A percentile compares a stretch with the other conserved stretches of the same genome.
These are phyloP conservation scores for Blastobotrys mokoenaii DNA, from an alignment of 805 yeast genomes.

Conservation along the genomic window DNA sequence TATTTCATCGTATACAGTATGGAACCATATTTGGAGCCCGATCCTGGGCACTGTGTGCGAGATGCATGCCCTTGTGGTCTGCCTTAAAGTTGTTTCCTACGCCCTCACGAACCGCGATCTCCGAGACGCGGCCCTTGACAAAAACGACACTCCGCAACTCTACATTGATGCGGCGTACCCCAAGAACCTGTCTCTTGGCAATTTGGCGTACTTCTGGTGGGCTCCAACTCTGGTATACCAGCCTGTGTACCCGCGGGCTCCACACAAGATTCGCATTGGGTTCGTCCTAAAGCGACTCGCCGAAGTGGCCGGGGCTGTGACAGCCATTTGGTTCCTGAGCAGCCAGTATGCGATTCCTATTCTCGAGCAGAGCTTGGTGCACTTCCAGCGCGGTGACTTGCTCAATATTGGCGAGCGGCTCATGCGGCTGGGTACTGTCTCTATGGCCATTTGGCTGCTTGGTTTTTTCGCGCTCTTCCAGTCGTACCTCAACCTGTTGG, in stretches of 20 bases:
- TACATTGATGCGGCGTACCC: slow-evolving; percentile 33
- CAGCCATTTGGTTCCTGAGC: slow-evolving; percentile 32
- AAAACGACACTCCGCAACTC: slow-evolving; percentile 9
- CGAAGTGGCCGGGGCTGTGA: slow-evolving; percentile 30
- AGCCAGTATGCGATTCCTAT: slow-evolving; percentile 37
- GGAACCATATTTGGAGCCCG: slow-evolving; percentile 32
- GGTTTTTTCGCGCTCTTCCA: slow-evolving; percentile 38
- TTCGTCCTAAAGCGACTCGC: slow-evolving; percentile 27
- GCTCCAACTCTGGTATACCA: slow-evolving; percentile 43
- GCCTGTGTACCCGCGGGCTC: slow-evolving; percentile 37
- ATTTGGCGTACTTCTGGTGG: slow-evolving; percentile 34
- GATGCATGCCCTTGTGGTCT: slow-evolving; percentile 33
- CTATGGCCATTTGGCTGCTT: slow-evolving; percentile 36
- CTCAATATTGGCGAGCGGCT: slow-evolving; percentile 29
- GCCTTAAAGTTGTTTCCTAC: slow-evolving; percentile 36
- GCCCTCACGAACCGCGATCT: slow-evolving; percentile 39
- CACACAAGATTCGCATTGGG: slow-evolving; percentile 23
- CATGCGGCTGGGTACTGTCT: slow-evolving; percentile 33
- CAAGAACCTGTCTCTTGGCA: slow-evolving; percentile 29
- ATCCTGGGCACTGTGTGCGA: slow-evolving; percentile 37
- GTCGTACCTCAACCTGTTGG: slow-evolving; percentile 34
- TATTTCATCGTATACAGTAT: slow-evolving; percentile 27
- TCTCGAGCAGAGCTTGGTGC: slow-evolving; percentile 29
- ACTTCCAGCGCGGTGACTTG: slow-evolving; percentile 22
- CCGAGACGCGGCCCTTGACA: slow-evolving; percentile 24